These are phyloP conservation scores for Arthrobotrys megalospora DNA, from an alignment of 2,329 filamentous ascomycete species.

Conservation along the genomic window DNA sequence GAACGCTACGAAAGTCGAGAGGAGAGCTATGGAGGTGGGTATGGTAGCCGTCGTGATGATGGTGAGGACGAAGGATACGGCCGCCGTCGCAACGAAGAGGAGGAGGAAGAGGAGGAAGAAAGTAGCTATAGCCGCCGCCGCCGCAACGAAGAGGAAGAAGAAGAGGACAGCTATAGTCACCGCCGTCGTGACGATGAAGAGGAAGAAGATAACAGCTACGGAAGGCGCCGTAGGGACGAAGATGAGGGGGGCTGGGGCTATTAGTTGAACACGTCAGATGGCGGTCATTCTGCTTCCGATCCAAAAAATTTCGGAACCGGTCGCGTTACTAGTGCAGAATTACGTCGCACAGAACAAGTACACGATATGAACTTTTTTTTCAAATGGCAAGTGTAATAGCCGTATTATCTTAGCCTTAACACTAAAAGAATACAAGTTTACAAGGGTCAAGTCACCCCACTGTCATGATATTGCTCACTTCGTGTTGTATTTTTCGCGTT, in stretches of 20 bases:
- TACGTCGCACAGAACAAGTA: slow-evolving; percentile 13
- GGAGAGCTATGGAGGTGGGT: slow-evolving; percentile 61
- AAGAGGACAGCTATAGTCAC: slow-evolving; percentile 58
- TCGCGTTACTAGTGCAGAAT: slow-evolving; percentile 19
- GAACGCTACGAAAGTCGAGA: slow-evolving; percentile 34
- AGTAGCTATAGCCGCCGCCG: slow-evolving; percentile 5
- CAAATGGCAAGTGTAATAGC: slow-evolving; percentile 2
- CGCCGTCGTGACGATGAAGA: slow-evolving; percentile 35
- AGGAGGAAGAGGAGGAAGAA: slow-evolving; percentile 14
- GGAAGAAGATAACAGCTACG: slow-evolving; percentile 64
- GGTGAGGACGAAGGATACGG: slow-evolving; percentile 27
- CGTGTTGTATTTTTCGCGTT: slow-evolving; percentile 30
- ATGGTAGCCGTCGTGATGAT: slow-evolving; percentile 68
- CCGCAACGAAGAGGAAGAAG: slow-evolving; percentile 10
- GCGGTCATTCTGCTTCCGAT: slow-evolving; percentile 4
- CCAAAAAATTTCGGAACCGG: not conserved
- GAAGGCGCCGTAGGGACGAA: slow-evolving; percentile 54
- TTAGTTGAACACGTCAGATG: slow-evolving; percentile 16
- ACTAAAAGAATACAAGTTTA: not conserved
- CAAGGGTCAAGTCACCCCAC: slow-evolving; percentile 16
- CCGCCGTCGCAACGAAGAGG: slow-evolving; percentile 34
- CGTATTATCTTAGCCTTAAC: slow-evolving; percentile 18
- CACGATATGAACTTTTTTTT: slow-evolving; percentile 2
- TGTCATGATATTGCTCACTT: slow-evolving; percentile 23
- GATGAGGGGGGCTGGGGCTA: slow-evolving; percentile 30